Conservation (phyloP, 768 basidiomycete genomes). For the Sutorius australiensis region DNA sequence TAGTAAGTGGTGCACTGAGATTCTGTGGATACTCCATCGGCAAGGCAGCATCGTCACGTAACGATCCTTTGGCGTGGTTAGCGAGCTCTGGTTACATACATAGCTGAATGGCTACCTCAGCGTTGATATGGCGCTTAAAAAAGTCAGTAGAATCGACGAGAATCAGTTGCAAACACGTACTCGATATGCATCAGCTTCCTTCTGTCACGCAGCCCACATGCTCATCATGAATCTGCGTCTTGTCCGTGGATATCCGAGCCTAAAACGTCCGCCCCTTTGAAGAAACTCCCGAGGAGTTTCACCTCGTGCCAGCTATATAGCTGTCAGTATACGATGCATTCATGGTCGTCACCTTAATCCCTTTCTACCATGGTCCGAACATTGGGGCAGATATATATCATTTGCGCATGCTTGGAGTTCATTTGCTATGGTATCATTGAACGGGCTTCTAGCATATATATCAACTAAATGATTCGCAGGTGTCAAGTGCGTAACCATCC, state of each 20-base stretch:
- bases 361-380: slow-evolving; percentile 5
- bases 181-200: too few species aligned
- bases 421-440: slow-evolving; percentile 20
- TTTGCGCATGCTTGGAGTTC: slow-evolving; percentile 13
- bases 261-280: not conserved
- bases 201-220: not conserved
- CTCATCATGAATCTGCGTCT: not conserved
- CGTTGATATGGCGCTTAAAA: too few species aligned
- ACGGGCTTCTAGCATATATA: not conserved
- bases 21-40: too few species aligned
- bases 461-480: not conserved
- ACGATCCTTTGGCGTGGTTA: too few species aligned
- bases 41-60: too few species aligned
- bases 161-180: too few species aligned
- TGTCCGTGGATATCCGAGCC: not conserved
- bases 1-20: too few species aligned
- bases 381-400: slow-evolving; percentile 17
- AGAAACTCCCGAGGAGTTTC: not conserved
- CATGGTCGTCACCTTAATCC: not conserved
- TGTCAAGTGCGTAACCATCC: slow-evolving; percentile 6
- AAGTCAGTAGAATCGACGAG: too few species aligned
- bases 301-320: not conserved
- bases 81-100: too few species aligned
- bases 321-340: not conserved
- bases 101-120: too few species aligned